Base-by-base conservation (phyloP, 805 yeast species). In the Metschnikowia noctiluminum region DNA sequence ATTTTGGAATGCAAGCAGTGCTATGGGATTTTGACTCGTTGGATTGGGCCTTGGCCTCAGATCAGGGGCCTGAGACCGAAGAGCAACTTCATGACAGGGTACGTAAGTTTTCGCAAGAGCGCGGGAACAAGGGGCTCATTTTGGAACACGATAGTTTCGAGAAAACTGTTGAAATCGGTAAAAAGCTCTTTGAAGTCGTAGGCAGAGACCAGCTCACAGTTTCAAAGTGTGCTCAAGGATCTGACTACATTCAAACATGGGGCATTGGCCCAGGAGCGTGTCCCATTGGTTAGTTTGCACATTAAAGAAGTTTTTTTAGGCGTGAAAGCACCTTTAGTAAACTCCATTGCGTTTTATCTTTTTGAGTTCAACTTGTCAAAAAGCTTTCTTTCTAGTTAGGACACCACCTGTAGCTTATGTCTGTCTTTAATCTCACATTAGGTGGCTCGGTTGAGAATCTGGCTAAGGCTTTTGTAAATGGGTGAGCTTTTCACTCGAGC, bases 1-100 rank as follows among this genome's bases (percentile, higher is more conserved):
- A 85, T 66, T 86, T 92, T 65, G 96, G 97, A 0, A 78, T 92
- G 76, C 89, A 85, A 59, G 81, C 87, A 5, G 97, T 87, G 27
- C 67, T 92, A 32, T 92, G 98, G 99, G 94, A 89, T 62, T 80
- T 78, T 59, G 98, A 92, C 66, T 81, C 96, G 0, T 84, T 84
- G 68, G 98, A 92, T 66, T 92, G 98, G 98, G 81, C 81, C 62
- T 68, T 79, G 35, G 66, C 59, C 27, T 50, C 51, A 3, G 41
- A 54, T 6, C 72, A 76, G 2, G 73, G 72, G 21, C 74, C 78
- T 16, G 76, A 78, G 55, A 74, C 81, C 0, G 81, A 79, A 46
- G 62, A 63, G 1, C 78, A 78, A 38, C 81, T 91, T 35, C 68
- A 76, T 38, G 61, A 62, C 2, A 89, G 85, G 35, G 82, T 87